Conservation (phyloP, 345 rosid genomes). For the Populus alba region DNA sequence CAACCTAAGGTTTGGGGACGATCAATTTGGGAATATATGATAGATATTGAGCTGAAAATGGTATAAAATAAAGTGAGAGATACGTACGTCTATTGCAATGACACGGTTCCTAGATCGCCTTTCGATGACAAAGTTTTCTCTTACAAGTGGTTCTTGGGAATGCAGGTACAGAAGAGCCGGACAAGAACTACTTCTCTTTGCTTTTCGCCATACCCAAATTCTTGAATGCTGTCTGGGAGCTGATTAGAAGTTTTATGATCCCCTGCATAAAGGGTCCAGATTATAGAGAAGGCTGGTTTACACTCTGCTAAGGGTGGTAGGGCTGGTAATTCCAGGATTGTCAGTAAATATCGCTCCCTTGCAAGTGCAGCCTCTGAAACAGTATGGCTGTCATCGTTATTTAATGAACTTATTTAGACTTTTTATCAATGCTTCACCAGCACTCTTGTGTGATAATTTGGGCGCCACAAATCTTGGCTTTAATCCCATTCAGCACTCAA, state of each 20-base stretch:
- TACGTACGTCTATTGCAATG: conserved; percentile 48
- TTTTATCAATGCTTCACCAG: no score
- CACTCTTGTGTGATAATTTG: no score
- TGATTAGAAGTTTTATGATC: conserved; percentile 39
- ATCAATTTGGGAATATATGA: conserved; percentile 40
- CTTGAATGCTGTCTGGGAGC: conserved; percentile 42
- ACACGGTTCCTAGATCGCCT: conserved; percentile 57
- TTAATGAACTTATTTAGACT: no score
- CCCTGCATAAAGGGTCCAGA: conserved; percentile 33
- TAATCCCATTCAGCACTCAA: no score
- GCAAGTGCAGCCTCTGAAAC: no score
- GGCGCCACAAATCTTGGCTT: no score
- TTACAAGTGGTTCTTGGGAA: conserved; percentile 46
- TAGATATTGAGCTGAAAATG: conserved; percentile 19
- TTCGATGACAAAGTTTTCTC: conserved; percentile 42
- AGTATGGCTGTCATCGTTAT: no score
- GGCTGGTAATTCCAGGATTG: conserved; percentile 35
- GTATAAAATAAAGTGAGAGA: conserved; percentile 32
- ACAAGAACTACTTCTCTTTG: conserved; percentile 31
- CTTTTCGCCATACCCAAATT: conserved; percentile 24
- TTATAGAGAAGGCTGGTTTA: conserved; percentile 36
- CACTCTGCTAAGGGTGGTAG: conserved; percentile 26
- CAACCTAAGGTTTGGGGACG: conserved; percentile 60
- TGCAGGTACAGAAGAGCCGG: conserved; percentile 42
- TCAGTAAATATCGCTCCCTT: background rate